Conservation (phyloP, 2,329 filamentous ascomycete species). For the Periconia sp. region DNA sequence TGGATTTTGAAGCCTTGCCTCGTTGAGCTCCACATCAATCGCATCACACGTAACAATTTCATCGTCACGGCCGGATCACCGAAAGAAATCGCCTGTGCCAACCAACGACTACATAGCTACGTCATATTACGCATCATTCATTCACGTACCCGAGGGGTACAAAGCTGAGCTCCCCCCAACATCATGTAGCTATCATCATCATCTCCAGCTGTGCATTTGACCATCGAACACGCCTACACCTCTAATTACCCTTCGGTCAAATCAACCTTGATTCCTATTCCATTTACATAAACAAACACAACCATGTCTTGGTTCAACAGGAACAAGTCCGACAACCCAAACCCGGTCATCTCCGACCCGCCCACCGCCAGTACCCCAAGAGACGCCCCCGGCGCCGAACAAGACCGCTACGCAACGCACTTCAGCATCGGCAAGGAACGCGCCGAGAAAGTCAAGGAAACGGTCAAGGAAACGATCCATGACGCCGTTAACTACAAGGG, state of each 20-base stretch:
- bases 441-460: slow-evolving; percentile 22
- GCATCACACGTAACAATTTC: neutral
- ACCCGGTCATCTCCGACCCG: neutral
- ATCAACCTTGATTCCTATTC: neutral
- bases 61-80: neutral
- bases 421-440: slow-evolving; percentile 23
- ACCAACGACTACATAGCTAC: neutral
- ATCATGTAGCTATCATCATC: neutral
- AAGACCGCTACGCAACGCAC: slow-evolving; percentile 34
- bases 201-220: neutral
- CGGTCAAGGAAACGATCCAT: slow-evolving; percentile 19
- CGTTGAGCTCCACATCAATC: too few species aligned
- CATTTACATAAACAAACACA: neutral
- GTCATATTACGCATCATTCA: neutral
- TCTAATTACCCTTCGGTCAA: neutral
- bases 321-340: neutral
- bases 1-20: too few species aligned
- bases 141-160: neutral
- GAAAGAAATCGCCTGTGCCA: neutral
- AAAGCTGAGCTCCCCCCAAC: neutral
- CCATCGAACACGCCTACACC: neutral
- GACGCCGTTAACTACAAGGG: slow-evolving; percentile 20
- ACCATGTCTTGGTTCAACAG: neutral
- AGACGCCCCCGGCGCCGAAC: slow-evolving; percentile 25
- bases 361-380: neutral